Evolutionary conservation across 192 early-diverging fungal species (phyloP), one percentile per base, ranked within the genome.

Genomic region (Podila epicladia): DNA sequence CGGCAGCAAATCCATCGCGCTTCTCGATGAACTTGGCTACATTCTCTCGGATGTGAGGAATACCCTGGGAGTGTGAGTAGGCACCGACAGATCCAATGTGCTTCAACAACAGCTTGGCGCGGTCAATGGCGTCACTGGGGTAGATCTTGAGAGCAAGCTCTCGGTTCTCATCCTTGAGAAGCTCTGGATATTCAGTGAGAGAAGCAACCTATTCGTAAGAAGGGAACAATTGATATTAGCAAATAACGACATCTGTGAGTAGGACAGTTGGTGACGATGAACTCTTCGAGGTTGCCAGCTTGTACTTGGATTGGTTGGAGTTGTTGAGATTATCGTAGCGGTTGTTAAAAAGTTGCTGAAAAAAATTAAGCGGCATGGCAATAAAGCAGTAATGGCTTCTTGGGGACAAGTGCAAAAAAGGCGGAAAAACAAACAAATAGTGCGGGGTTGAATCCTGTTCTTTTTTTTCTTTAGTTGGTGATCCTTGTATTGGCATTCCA

Each of bases 21-120:
- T 94, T 87, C 71, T 92, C 91, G 63, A 99, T 97, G 73, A 98
- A 98, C 64, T 93, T 87, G 15, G 98, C 96, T 7, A 99, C 94
- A 73, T 94, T 87, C 83, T 96, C 82, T 45, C 98, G 89, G 41
- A 99, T 89, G 51, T 90, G 83, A 9, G 87, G 87, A 35, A 98
- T 93, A 48, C 97, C 98, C 83, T 97, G 93, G 26, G 97, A 98
- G 74, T 98, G 97, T 26, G 92, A 94, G 83, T 99, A 99, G 13
- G 96, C 95, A 35, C 98, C 98, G 3, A 91, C 82, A 29, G 92
- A 92, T 38, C 91, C 91, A 65, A 94, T 87, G 26, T 95, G 86
- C 55, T 87, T 87, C 55, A 93, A 63, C 53, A 97, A 89, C 35
- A 88, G 82, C 60, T 91, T 89, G 28, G 98, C 97, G 32, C 97